A percentile compares a stretch with the other conserved stretches of the same genome.
Conservation (phyloP, 2,329 filamentous ascomycete genomes). For the Epichloe sylvatica region DNA sequence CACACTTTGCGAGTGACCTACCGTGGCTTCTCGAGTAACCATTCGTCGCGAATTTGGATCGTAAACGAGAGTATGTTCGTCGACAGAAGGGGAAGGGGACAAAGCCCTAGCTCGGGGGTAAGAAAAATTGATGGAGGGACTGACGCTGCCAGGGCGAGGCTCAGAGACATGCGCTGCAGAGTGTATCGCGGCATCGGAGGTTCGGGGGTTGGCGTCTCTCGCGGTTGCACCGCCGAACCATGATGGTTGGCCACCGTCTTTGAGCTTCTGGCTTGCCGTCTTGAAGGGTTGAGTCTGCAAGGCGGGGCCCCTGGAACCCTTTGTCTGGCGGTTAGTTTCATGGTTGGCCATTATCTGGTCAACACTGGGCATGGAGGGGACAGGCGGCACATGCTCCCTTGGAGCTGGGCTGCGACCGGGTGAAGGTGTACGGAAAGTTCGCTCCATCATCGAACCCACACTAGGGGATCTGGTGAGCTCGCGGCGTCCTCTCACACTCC, state of each 20-base stretch:
- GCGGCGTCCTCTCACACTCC: slow-evolving; percentile 24
- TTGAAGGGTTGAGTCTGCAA: slow-evolving; percentile 35
- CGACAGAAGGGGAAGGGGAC: slow-evolving; percentile 11
- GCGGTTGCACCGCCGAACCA: slow-evolving; percentile 35
- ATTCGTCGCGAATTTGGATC: slow-evolving; percentile 53
- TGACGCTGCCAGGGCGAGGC: slow-evolving; percentile 30
- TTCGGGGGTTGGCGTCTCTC: slow-evolving; percentile 34
- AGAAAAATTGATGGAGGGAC: slow-evolving; percentile 45
- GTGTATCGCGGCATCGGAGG: slow-evolving; percentile 27
- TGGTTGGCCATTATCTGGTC: slow-evolving; percentile 14
- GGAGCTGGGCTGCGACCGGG: slow-evolving; percentile 32
- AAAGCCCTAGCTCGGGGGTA: slow-evolving; percentile 36
- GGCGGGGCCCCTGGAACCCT: slow-evolving; percentile 25
- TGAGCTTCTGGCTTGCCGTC: slow-evolving; percentile 39
- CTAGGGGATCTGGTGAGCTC: slow-evolving; percentile 53
- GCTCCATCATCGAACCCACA: slow-evolving; percentile 71
- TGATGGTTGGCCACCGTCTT: slow-evolving; percentile 25
- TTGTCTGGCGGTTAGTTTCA: slow-evolving; percentile 12
- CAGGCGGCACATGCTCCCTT: slow-evolving; percentile 46
- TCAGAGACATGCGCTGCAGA: slow-evolving; percentile 17
- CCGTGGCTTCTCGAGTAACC: slow-evolving; percentile 33
- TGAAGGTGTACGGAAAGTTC: slow-evolving; percentile 72
- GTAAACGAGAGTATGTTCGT: slow-evolving; percentile 39
- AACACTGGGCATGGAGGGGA: slow-evolving; percentile 56
- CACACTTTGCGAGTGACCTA: slow-evolving; percentile 28